Conservation (phyloP, 352 stramenopile species). For the Aphanomyces invadans region DNA sequence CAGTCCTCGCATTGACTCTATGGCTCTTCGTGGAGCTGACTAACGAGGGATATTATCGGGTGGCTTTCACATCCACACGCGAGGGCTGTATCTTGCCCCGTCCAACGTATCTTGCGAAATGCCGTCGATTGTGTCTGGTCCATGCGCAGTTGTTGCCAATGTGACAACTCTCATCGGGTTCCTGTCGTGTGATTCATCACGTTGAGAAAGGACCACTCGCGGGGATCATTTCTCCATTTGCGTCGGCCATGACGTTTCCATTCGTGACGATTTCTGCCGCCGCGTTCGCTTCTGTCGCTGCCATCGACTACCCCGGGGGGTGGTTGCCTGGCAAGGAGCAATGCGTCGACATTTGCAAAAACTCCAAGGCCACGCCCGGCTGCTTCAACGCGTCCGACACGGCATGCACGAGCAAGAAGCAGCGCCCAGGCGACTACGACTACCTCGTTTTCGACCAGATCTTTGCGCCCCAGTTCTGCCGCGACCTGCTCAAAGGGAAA, state of each 20-base stretch:
- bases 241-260: not conserved
- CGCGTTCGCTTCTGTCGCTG: not conserved
- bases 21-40: too few species aligned
- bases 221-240: too few species aligned
- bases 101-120: too few species aligned
- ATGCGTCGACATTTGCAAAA: conserved; percentile 67
- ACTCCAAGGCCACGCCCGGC: conserved; percentile 46
- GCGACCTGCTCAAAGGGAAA: conserved; percentile 54
- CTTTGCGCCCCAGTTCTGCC: conserved; percentile 74
- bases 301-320: conserved; percentile 48
- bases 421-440: conserved; percentile 61
- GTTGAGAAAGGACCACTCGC: too few species aligned
- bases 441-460: conserved; percentile 71
- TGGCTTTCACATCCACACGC: too few species aligned
- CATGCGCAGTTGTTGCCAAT: too few species aligned
- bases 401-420: conserved; percentile 49
- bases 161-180: too few species aligned
- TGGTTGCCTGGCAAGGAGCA: conserved; percentile 41
- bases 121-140: too few species aligned
- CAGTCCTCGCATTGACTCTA: too few species aligned
- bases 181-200: too few species aligned
- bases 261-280: not conserved
- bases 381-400: conserved; percentile 42
- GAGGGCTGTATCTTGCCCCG: too few species aligned
- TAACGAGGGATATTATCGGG: too few species aligned